Conservation (phyloP, 768 basidiomycete genomes). For the Gloeostereum incarnatum region DNA sequence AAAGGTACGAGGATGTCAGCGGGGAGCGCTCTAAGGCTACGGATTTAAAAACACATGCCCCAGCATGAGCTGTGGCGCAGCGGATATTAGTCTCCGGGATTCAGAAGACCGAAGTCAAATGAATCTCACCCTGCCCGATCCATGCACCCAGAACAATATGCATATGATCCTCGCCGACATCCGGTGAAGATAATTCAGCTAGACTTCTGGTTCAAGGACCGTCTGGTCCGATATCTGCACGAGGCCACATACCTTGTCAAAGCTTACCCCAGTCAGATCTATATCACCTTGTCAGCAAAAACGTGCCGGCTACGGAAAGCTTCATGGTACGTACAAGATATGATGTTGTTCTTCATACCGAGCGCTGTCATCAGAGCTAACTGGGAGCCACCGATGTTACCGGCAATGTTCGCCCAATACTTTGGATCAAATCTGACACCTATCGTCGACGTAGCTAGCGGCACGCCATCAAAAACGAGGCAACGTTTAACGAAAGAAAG, state of each 20-base stretch:
- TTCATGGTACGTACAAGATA: conserved; percentile 21
- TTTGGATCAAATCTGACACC: conserved; percentile 7
- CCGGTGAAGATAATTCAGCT: conserved; percentile 25
- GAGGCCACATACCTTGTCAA: conserved; percentile 9
- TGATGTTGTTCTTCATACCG: conserved; percentile 39
- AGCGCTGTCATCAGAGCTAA: conserved; percentile 33
- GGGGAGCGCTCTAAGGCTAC: too few species aligned
- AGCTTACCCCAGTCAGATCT: conserved; percentile 31
- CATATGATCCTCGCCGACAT: conserved; percentile 27
- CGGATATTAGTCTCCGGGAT: too few species aligned
- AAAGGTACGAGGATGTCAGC: too few species aligned
- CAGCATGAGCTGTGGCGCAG: too few species aligned
- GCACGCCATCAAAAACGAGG: background rate
- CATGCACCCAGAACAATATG: conserved; percentile 28
- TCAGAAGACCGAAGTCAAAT: too few species aligned
- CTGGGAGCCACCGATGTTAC: conserved; percentile 23
- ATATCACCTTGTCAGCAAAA: background rate
- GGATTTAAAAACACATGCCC: too few species aligned
- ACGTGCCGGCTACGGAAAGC: too few species aligned
- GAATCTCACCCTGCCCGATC: conserved; percentile 16
- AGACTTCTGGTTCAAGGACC: conserved; percentile 5
- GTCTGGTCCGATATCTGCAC: background rate
- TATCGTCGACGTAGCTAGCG: conserved; percentile 11
- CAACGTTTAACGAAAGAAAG: background rate
- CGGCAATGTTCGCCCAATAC: conserved; percentile 20